Conservation (phyloP, 768 basidiomycete genomes). For the Chalciporus piperatus region DNA sequence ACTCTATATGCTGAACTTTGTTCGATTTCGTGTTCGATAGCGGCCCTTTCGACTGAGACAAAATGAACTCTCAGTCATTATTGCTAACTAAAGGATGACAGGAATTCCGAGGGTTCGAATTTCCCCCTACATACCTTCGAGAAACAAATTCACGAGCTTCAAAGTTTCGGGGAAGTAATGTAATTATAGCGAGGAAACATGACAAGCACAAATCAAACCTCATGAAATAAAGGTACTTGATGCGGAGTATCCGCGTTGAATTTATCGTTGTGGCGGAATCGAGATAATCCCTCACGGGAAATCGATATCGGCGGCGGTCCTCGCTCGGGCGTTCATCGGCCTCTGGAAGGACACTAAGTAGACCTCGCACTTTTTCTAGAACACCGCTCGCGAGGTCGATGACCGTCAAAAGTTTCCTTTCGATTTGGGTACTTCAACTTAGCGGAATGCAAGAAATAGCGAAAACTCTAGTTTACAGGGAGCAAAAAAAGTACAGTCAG, state of each 20-base stretch:
- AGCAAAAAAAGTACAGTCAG: constrained; percentile 9
- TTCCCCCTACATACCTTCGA: neutral
- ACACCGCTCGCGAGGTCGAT: neutral
- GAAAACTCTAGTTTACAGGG: constrained; percentile 8
- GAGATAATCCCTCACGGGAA: neutral
- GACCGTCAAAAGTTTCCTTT: neutral
- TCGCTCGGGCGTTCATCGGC: neutral
- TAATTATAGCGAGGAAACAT: too few relatives aligned
- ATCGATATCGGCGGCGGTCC: constrained; percentile 3
- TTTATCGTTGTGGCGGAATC: too few relatives aligned
- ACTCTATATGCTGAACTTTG: too few relatives aligned
- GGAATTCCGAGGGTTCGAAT: neutral
- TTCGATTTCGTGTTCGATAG: too few relatives aligned
- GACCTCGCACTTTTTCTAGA: neutral
- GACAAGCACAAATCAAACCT: too few relatives aligned
- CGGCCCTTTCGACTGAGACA: too few relatives aligned
- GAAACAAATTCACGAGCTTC: neutral
- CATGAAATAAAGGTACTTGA: neutral
- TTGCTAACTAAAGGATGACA: neutral
- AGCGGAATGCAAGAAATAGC: neutral
- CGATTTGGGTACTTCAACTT: neutral
- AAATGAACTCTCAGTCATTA: too few relatives aligned
- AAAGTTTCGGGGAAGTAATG: neutral
- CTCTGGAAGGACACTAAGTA: too few relatives aligned
- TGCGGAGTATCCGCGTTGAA: too few relatives aligned